A percentile compares a stretch with the other conserved stretches of the same genome.
Evolutionary conservation across 352 stramenopile genomes (phyloP).

Genomic region (Phytophthora pistaciae): DNA sequence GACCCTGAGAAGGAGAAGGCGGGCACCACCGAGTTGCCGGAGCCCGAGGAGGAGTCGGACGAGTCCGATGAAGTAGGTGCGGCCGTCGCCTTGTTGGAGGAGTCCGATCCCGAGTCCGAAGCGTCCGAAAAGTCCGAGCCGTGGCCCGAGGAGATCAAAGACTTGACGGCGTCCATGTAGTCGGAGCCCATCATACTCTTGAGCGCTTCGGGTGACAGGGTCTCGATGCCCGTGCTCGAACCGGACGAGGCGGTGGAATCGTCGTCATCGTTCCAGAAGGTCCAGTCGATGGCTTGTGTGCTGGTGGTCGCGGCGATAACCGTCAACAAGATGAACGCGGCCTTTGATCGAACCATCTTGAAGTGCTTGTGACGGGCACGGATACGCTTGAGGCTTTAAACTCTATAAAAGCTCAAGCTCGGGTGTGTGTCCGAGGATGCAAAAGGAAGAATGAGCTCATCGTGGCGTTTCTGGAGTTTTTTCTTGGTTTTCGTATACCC

Average conservation of each 20-base stretch:
- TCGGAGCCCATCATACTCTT: conserved; percentile 35
- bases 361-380: conserved; percentile 4
- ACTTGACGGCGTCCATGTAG: conserved; percentile 35
- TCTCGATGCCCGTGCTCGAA: conserved; percentile 8
- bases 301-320: conserved; percentile 18
- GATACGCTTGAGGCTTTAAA: conserved; percentile 8
- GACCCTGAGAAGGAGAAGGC: too few species aligned
- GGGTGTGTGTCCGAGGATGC: conserved; percentile 18
- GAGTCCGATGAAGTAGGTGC: conserved; percentile 3
- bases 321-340: conserved; percentile 13
- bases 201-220: conserved; percentile 31
- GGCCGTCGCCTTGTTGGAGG: background rate
- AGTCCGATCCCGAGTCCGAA: background rate
- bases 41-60: background rate
- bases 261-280: conserved; percentile 40
- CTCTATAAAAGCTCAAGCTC: conserved; percentile 6
- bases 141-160: conserved; percentile 23
- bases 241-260: conserved; percentile 13
- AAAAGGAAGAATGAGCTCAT: conserved; percentile 39
- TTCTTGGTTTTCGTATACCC: conserved; percentile 15
- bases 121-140: background rate
- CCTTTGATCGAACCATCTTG: conserved; percentile 28
- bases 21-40: too few species aligned
- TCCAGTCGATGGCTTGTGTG: conserved; percentile 40
- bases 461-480: conserved; percentile 9